phyloP scores from a whole-genome alignment of 192 early-diverging fungal species.

The Backusella sp. region DNA sequence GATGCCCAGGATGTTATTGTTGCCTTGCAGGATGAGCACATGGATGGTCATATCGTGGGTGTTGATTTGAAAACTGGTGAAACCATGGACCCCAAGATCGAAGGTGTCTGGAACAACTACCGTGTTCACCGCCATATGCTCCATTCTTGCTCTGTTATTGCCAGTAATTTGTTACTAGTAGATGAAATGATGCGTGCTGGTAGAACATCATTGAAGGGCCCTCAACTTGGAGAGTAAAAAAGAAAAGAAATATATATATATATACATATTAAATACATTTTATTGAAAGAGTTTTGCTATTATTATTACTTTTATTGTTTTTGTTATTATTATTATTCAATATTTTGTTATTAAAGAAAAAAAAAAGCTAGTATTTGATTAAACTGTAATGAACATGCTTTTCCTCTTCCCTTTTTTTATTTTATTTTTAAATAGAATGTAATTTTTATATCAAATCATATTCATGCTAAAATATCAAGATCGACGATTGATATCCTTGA shows the following conservation, averaged over 20 bases:
- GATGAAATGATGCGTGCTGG: constrained; percentile 95
- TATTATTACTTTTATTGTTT: not conserved
- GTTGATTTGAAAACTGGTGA: constrained; percentile 94
- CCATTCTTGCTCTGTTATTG: constrained; percentile 95
- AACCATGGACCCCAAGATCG: constrained; percentile 83
- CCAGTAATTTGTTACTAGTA: constrained; percentile 94
- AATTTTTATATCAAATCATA: too few relatives aligned
- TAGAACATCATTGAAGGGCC: constrained; percentile 40
- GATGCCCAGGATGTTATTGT: constrained; percentile 97
- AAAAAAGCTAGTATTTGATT: not conserved
- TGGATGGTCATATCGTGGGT: constrained; percentile 88
- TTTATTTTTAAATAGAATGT: too few relatives aligned
- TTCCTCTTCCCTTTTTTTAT: not conserved
- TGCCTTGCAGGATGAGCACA: constrained; percentile 87
- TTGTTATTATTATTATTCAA: not conserved
- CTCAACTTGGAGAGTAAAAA: constrained; percentile 30
- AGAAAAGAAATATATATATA: not conserved
- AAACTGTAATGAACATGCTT: not conserved
- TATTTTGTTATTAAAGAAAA: not conserved
- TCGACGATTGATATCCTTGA: too few relatives aligned
- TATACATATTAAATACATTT: not conserved
- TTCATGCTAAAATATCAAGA: too few relatives aligned
- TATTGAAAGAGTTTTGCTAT: not conserved
- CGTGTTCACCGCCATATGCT: constrained; percentile 95
- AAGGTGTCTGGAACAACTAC: constrained; percentile 99